Conservation (phyloP, 1,139 yeast species). For the Eremothecium gossypii region DNA sequence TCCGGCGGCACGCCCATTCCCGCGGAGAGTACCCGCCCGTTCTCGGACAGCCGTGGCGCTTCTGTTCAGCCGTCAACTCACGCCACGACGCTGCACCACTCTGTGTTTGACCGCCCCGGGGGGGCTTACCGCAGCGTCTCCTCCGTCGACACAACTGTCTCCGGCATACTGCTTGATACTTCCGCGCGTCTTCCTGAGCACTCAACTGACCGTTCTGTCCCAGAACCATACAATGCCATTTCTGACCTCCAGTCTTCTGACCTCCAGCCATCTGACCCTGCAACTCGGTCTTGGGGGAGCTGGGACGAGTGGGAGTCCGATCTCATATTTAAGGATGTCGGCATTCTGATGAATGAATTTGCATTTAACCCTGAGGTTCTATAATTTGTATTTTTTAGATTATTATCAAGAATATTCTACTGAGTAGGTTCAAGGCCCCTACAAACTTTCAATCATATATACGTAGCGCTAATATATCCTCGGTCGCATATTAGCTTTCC, state of each 20-base stretch:
- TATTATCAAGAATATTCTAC: background rate
- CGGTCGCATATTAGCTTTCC: no score
- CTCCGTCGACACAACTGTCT: background rate
- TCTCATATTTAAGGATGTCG: slow-evolving; percentile 81
- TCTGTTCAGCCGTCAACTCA: background rate
- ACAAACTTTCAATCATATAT: no score
- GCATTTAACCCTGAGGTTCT: slow-evolving; percentile 53
- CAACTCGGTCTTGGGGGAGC: slow-evolving; percentile 19
- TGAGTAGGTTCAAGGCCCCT: no score
- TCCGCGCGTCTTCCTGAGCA: background rate
- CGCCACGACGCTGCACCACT: background rate
- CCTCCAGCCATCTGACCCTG: background rate
- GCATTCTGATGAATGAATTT: slow-evolving; percentile 85
- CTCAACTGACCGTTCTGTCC: background rate
- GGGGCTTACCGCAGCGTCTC: background rate
- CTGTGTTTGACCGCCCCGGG: background rate
- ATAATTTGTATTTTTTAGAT: background rate
- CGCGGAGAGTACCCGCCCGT: background rate
- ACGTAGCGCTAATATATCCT: no score
- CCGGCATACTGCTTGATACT: background rate
- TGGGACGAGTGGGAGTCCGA: slow-evolving; percentile 53
- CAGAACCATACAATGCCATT: background rate
- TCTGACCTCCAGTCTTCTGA: background rate
- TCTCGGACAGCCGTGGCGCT: background rate
- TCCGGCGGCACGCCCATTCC: background rate